These are phyloP conservation scores for Fusarium setosum DNA, from an alignment of 2,329 filamentous ascomycete genomes.

Conservation along the genomic window DNA sequence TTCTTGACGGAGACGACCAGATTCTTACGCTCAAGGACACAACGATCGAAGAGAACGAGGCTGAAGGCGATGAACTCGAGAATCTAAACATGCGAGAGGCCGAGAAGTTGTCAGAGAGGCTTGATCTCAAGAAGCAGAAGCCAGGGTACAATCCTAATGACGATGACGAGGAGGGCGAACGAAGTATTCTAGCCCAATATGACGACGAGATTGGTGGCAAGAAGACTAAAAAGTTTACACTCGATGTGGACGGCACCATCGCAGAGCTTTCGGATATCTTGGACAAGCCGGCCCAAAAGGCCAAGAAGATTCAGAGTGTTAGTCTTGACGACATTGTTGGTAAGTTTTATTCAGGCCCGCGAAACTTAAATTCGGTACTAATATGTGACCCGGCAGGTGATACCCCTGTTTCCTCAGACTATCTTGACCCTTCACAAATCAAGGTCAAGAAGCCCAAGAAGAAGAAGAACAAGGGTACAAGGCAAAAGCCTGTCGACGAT, in stretches of 20 bases:
- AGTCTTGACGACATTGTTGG: conserved; percentile 82
- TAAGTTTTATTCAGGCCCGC: conserved; percentile 45
- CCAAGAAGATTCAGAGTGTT: conserved; percentile 75
- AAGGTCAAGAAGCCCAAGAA: conserved; percentile 97
- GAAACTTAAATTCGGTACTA: conserved; percentile 5
- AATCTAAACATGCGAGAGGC: conserved; percentile 78
- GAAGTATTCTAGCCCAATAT: conserved; percentile 85
- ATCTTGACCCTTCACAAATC: conserved; percentile 85
- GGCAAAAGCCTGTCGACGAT: conserved; percentile 74
- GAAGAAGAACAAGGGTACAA: conserved; percentile 83
- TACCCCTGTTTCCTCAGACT: conserved; percentile 75
- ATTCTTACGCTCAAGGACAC: conserved; percentile 95
- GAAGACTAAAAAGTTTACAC: conserved; percentile 86
- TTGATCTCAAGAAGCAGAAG: conserved; percentile 91
- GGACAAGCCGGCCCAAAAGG: conserved; percentile 62
- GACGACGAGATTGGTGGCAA: conserved; percentile 95
- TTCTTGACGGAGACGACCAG: conserved; percentile 87
- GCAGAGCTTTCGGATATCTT: conserved; percentile 71
- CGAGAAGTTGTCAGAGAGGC: conserved; percentile 78
- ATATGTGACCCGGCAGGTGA: conserved; percentile 34
- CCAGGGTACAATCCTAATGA: conserved; percentile 88
- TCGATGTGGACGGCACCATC: conserved; percentile 81
- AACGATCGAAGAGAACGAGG: conserved; percentile 84
- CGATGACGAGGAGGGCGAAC: conserved; percentile 72
- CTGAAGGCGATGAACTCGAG: conserved; percentile 90